Evolutionary conservation across 1,284 basidiomycete species (phyloP).

Genomic region (Neolentinus lepideus): DNA sequence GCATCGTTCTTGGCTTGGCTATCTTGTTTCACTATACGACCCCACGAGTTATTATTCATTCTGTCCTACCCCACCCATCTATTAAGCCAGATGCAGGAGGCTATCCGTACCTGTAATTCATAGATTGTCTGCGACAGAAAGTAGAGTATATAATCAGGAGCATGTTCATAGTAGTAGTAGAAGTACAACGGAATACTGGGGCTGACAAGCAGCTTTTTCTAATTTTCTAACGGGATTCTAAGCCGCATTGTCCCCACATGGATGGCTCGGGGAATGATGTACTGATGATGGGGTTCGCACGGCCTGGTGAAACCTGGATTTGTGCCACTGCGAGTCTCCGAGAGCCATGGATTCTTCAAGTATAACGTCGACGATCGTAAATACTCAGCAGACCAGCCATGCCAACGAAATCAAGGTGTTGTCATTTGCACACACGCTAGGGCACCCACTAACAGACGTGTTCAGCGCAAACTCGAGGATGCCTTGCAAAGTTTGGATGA

Average conservation of each 20-base stretch:
- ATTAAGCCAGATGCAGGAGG: neutral
- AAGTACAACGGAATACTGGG: neutral
- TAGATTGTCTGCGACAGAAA: neutral
- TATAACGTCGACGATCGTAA: too few species aligned
- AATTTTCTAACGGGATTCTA: neutral
- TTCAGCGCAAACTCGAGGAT: conserved; percentile 68
- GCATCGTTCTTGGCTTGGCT: neutral
- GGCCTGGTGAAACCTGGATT: too few species aligned
- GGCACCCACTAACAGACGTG: neutral
- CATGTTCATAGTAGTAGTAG: neutral
- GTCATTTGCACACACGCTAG: too few species aligned
- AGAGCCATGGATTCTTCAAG: too few species aligned
- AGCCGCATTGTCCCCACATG: neutral
- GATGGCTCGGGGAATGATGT: neutral
- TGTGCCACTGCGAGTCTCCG: too few species aligned
- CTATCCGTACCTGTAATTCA: neutral
- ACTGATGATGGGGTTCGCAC: neutral
- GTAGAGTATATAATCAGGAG: neutral
- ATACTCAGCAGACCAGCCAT: too few species aligned
- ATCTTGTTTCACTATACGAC: neutral
- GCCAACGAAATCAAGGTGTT: too few species aligned
- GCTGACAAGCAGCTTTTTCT: neutral
- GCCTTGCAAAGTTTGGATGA: conserved; percentile 59
- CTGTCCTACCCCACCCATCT: neutral
- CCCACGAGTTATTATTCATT: neutral